Evolutionary conservation across 31 red algal genomes (phyloP), one percentile per base, ranked within the genome.

Genomic region (Bonnemaisonia californica): DNA sequence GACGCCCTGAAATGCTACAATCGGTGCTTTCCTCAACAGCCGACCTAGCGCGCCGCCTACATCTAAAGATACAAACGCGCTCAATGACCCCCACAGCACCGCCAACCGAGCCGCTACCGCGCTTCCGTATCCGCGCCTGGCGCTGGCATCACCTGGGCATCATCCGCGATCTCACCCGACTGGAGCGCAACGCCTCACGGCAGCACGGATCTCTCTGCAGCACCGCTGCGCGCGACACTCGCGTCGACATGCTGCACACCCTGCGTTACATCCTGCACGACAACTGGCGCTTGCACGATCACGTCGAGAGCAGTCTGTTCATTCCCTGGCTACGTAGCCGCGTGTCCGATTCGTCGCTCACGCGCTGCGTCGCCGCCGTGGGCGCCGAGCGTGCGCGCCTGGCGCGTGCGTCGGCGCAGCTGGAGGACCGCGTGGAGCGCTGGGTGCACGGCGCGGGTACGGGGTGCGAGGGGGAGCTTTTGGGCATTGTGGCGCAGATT

Each of bases 81-180:
- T 51, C 45, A 7, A 16, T 16, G 45, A 11, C 45, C 9, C 45
- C 45, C 9, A 11, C 45, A 7, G 45, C 45, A 16, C 45, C 45
- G 16, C 45, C 45, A 7, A 51, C 45, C 45, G 45, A 16, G 23
- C 57, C 21, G 57, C 57, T 67, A 41, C 35, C 57, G 41, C 69
- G 63, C 23, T 87, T 87, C 62, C 71, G 83, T 19, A 73, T 87
- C 8, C 73, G 59, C 42, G 83, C 67, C 2, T 87, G 83, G 83
- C 71, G 83, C 26, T 87, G 83, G 83, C 83, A 87, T 36, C 83
- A 87, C 71, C 72, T 87, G 26, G 71, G 73, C 22, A 69, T 87
- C 36, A 64, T 87, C 24, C 71, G 83, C 61, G 83, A 87, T 48
- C 74, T 87, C 4, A 78, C 30, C 24, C 71, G 83, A 34, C 72